Base-by-base conservation (phyloP, 176 grass and related monocot species). In the Zea luxurians region DNA sequence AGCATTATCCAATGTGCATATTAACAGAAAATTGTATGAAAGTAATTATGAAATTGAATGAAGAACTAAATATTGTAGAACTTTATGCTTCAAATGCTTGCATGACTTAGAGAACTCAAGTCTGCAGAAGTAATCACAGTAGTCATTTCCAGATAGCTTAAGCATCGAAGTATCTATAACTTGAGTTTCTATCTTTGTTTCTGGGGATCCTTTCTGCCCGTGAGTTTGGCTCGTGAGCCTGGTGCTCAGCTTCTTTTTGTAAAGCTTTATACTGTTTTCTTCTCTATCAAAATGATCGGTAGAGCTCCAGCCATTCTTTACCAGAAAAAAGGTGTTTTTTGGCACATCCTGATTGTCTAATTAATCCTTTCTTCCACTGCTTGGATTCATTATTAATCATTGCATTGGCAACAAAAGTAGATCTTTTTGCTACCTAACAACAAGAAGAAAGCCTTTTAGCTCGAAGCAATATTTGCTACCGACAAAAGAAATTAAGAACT, bases 401-500 rank as follows among this genome's bases (percentile, higher is more conserved):
- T 47, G 20, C 12, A 2, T 62, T 10, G 37, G 40, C 18, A 45
- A 64, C 8, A 17, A 66, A 73, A 45, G 21, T 40, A 41, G 21
- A 61, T 61, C 59, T 35, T 61, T 59, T 61, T 11, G 59, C 9
- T 34, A 61, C 59, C 59, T 61, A 61, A 61, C 20, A 61, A 61
- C 59, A 61, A 61, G 1, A 61, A 61, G 10, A 12, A 61, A 61
- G 59, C 59, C 59, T 61, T 61, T 61, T 61, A 35, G 21, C 21
- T 61, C 21, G 12, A 35, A 61, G 4, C 59, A 61, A 68, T 45
- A 41, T 65, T 37, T 55, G 59, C 21, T 59, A 27, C 61, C 6
- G 18, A 44, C 61, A 21, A 74, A 49, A 71, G 46, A 49, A 36
- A 71, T 27, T 63, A 58, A 64, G 53, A 44, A 66, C 42, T 70